Percentiles rank a stretch among this genome's conserved stretches.
Evolutionary conservation across 176 grass and related monocot species (phyloP).

Genomic region (Musa schizocarpa): DNA sequence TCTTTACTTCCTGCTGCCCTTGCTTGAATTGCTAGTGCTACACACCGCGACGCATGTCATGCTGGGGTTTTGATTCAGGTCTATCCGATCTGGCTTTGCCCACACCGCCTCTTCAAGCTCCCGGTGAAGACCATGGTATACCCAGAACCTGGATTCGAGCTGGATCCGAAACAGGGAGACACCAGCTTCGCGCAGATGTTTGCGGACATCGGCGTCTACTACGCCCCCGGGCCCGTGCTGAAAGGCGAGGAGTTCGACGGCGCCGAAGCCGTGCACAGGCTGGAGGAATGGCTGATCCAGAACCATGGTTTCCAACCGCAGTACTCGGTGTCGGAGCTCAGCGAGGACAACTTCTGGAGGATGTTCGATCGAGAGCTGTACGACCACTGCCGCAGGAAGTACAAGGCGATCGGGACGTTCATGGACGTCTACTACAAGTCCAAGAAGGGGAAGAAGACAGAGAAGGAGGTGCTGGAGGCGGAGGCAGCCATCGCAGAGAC

Average conservation of each 20-base stretch:
- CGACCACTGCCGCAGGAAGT: conserved; percentile 61
- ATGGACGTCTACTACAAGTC: conserved; percentile 94
- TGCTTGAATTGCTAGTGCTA: too few relatives aligned
- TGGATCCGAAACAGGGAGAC: conserved; percentile 70
- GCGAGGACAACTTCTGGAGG: conserved; percentile 86
- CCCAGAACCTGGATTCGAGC: conserved; percentile 70
- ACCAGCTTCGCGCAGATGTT: conserved; percentile 75
- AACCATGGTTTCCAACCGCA: too few relatives aligned
- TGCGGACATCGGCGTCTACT: conserved; percentile 76
- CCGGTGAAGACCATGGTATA: conserved; percentile 82
- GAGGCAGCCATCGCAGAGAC: conserved; percentile 76
- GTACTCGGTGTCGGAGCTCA: too few relatives aligned
- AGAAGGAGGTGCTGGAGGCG: conserved; percentile 95
- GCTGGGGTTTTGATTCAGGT: conserved; percentile 25
- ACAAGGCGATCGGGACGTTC: conserved; percentile 63
- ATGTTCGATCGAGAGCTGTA: conserved; percentile 83
- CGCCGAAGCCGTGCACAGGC: too few relatives aligned
- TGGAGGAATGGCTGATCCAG: too few relatives aligned
- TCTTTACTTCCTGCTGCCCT: not conserved
- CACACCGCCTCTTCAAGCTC: conserved; percentile 78
- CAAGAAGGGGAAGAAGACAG: conserved; percentile 87
- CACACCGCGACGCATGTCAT: not conserved
- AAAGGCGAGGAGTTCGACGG: conserved; percentile 13
- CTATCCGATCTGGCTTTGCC: conserved; percentile 80
- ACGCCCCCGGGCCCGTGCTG: conserved; percentile 46